Evolutionary conservation across 176 grass and related monocot genomes (phyloP), one percentile per base, ranked within the genome.

Genomic region (Carex pumila): DNA sequence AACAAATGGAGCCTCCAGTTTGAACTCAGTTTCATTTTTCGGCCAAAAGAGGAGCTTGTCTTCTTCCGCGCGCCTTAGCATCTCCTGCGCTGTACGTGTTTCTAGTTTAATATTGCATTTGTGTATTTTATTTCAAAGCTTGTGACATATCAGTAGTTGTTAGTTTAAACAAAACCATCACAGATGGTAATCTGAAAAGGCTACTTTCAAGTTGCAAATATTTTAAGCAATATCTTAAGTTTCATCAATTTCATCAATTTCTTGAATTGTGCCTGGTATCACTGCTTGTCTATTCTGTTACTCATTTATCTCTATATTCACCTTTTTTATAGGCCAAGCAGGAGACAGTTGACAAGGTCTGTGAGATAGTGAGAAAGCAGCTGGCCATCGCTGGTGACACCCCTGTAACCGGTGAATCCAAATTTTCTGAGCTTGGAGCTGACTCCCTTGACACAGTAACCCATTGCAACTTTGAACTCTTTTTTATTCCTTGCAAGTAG

Each of bases 391-490:
- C 80, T 47, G 37, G 2, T 0, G 61, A 66, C 6, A 65, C 31
- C 7, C 7, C 18, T 37, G 25, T 82, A 18, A 82, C 61, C 53
- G 80, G 88, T 57, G 90, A 94, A 55, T 91, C 90, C 49, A 92
- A 91, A 50, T 92, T 94, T 60, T 85, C 67, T 3, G 90, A 94
- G 18, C 84, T 92, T 17, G 92, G 92, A 1, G 92, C 92, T 32
- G 92, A 94, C 83, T 94, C 92, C 6, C 92, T 94, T 8, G 92
- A 94, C 73, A 94, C 92, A 75, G 92, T 92, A 89, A 94, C 59
- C 72, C 71, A 70, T 64, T 79, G 3, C 1, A 76, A 65, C 70
- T 55, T n/a, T n/a, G 17, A 66, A 57, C 19, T 50, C 47, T 37
- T 71, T 71, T 31, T 8, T 66, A 19, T 55, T 37, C 19, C 76